These are phyloP conservation scores for Trichoderma pleuroti DNA, from an alignment of 2,329 filamentous ascomycete genomes.

Conservation along the genomic window DNA sequence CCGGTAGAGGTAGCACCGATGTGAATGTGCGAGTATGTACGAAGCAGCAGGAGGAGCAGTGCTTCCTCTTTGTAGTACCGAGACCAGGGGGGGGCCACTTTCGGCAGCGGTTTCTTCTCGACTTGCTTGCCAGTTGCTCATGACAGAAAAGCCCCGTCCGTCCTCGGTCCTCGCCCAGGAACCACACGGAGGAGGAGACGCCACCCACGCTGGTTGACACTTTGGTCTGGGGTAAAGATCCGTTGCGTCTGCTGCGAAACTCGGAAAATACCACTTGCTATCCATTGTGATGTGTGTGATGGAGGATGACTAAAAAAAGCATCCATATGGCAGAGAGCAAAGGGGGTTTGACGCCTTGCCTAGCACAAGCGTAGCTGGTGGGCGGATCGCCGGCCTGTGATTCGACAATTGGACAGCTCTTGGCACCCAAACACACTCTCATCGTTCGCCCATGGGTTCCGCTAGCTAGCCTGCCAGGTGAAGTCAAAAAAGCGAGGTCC, in stretches of 20 bases:
- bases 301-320: neutral
- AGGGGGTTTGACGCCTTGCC: neutral
- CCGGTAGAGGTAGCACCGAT: slow-evolving; percentile 9
- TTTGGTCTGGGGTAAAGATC: slow-evolving; percentile 8
- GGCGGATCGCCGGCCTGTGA: slow-evolving; percentile 15
- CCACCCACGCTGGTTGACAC: neutral
- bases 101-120: slow-evolving; percentile 4
- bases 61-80: slow-evolving; percentile 4
- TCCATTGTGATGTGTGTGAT: slow-evolving; percentile 8
- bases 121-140: neutral
- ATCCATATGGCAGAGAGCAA: slow-evolving; percentile 13
- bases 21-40: neutral
- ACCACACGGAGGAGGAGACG: slow-evolving; percentile 7
- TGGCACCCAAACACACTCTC: slow-evolving; percentile 2
- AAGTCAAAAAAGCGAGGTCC: neutral
- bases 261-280: neutral
- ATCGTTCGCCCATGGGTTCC: slow-evolving; percentile 5
- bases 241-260: neutral
- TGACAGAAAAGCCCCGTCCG: neutral
- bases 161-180: neutral
- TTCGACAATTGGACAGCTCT: slow-evolving; percentile 17
- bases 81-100: slow-evolving; percentile 8
- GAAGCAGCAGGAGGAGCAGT: neutral
- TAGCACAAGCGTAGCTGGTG: slow-evolving; percentile 10
- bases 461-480: slow-evolving; percentile 14